Conservation (phyloP, 169 alveolate species). For the Eimeria sp. region DNA sequence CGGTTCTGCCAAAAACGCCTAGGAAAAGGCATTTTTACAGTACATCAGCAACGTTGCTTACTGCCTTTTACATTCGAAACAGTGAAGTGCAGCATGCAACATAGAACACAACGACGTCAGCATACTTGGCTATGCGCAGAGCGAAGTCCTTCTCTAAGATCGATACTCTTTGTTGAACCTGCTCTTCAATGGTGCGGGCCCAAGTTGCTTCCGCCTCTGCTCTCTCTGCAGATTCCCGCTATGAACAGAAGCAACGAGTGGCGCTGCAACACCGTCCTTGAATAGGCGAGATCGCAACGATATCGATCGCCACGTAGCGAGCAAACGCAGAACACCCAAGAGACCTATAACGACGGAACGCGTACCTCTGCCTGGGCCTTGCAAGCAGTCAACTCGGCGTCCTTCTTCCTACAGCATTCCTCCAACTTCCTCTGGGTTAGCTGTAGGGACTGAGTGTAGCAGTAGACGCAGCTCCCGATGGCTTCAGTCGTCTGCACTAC, state of each 20-base stretch:
- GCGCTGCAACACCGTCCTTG: background rate
- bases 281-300: background rate
- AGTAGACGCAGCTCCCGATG: background rate
- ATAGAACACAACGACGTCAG: background rate
- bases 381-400: constrained; percentile 57
- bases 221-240: constrained; percentile 59
- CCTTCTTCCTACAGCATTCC: constrained; percentile 45
- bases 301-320: background rate
- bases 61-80: too few relatives aligned
- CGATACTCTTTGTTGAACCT: constrained; percentile 65
- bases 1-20: background rate
- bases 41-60: background rate
- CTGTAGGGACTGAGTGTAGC: constrained; percentile 36
- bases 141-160: constrained; percentile 61
- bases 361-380: constrained; percentile 55
- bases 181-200: constrained; percentile 62
- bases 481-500: background rate
- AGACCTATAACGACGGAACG: background rate
- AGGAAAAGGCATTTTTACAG: background rate
- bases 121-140: constrained; percentile 64
- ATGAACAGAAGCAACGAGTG: background rate
- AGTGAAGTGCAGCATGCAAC: background rate
- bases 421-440: constrained; percentile 40
- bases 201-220: constrained; percentile 67
- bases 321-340: background rate